Conservation (phyloP, 192 early-diverging fungal species). For the Coemansia aciculifera region DNA sequence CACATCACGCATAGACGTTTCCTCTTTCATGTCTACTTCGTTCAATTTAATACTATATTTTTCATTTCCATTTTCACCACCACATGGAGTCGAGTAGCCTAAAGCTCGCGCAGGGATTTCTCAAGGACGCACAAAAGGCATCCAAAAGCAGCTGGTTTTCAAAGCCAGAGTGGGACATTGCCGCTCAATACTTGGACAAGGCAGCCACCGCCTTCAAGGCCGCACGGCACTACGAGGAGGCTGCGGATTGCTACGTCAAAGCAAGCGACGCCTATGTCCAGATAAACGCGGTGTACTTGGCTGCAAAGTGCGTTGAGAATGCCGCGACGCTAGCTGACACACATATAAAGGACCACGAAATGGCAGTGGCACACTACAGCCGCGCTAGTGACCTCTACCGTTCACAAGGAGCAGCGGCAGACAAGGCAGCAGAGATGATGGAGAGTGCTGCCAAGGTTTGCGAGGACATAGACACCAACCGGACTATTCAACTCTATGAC, state of each 20-base stretch:
- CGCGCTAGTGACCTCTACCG: constrained; percentile 48
- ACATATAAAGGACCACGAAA: constrained; percentile 33
- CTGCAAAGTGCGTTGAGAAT: constrained; percentile 36
- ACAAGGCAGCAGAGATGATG: constrained; percentile 47
- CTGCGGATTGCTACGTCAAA: constrained; percentile 34
- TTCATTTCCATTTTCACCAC: neutral
- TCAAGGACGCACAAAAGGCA: constrained; percentile 53
- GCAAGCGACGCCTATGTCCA: constrained; percentile 44
- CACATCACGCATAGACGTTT: neutral
- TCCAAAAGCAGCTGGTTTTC: constrained; percentile 48
- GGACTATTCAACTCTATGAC: constrained; percentile 40
- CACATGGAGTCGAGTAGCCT: constrained; percentile 35
- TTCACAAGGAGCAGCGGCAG: constrained; percentile 43
- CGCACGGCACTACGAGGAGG: constrained; percentile 37
- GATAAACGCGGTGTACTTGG: constrained; percentile 37
- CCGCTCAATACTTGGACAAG: constrained; percentile 45
- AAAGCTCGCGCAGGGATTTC: constrained; percentile 34
- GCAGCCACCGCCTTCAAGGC: constrained; percentile 44
- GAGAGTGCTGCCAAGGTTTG: constrained; percentile 42
- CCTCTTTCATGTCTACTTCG: neutral
- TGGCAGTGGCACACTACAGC: constrained; percentile 27
- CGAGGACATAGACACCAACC: constrained; percentile 34
- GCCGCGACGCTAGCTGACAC: constrained; percentile 34
- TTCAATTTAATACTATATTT: neutral
- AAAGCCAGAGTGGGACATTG: constrained; percentile 50